These are phyloP conservation scores for Russula ochroleuca DNA, from an alignment of 768 basidiomycete genomes.

Conservation along the genomic window DNA sequence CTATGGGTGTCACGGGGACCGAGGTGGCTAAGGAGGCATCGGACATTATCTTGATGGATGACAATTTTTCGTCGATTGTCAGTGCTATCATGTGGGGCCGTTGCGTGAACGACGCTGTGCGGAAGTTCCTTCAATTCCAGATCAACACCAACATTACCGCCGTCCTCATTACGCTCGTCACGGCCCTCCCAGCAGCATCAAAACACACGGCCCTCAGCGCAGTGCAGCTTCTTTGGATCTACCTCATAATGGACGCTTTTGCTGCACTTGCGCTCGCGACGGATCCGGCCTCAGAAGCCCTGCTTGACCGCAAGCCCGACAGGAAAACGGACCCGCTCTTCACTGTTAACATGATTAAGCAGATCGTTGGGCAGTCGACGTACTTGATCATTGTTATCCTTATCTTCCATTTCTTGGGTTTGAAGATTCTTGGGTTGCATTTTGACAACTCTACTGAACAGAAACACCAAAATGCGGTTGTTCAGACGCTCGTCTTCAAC, in stretches of 20 bases:
- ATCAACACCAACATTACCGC: slow-evolving; percentile 93
- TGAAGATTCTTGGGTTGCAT: slow-evolving; percentile 59
- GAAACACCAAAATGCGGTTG: slow-evolving; percentile 41
- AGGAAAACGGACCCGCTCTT: slow-evolving; percentile 85
- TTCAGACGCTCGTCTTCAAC: slow-evolving; percentile 93
- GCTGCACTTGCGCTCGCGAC: slow-evolving; percentile 97
- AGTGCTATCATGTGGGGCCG: slow-evolving; percentile 99
- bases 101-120: slow-evolving; percentile 95
- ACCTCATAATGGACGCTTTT: slow-evolving; percentile 98
- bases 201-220: slow-evolving; percentile 89
- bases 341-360: slow-evolving; percentile 93
- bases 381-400: slow-evolving; percentile 85
- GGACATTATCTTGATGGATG: slow-evolving; percentile 97
- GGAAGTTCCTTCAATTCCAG: slow-evolving; percentile 97
- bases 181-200: slow-evolving; percentile 74
- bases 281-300: slow-evolving; percentile 78
- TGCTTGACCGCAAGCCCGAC: slow-evolving; percentile 89
- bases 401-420: slow-evolving; percentile 84
- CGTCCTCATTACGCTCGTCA: slow-evolving; percentile 87
- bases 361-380: slow-evolving; percentile 83
- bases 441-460: slow-evolving; percentile 33
- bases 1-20: slow-evolving; percentile 94
- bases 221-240: slow-evolving; percentile 97
- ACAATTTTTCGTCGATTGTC: slow-evolving; percentile 94
- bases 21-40: slow-evolving; percentile 99